Conservation (phyloP, 108 stramenopile genomes). For the Pseudonitzschia multiseries region DNA sequence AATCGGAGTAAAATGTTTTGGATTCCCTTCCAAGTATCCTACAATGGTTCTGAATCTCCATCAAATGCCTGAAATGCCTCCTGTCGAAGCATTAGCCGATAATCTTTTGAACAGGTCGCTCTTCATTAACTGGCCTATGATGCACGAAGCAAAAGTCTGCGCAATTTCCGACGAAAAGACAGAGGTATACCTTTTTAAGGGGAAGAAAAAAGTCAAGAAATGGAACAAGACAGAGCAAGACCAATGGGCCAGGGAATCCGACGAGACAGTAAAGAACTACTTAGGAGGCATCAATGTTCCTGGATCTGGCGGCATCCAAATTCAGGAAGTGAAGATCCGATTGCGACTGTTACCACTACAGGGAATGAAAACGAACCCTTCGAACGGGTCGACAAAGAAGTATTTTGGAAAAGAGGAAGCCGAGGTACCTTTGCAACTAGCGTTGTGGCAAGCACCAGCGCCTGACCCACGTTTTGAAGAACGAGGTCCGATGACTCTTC, state of each 20-base stretch:
- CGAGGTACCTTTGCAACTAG: conserved; percentile 93
- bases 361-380: conserved; percentile 88
- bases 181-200: conserved; percentile 63
- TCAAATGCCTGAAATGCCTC: conserved; percentile 69
- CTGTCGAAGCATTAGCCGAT: conserved; percentile 62
- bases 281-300: conserved; percentile 70
- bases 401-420: conserved; percentile 92
- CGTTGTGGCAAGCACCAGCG: conserved; percentile 87
- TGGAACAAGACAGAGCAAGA: conserved; percentile 48
- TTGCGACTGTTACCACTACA: conserved; percentile 88
- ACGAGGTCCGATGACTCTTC: conserved; percentile 74
- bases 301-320: conserved; percentile 85
- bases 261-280: conserved; percentile 68
- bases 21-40: conserved; percentile 85
- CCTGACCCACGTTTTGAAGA: conserved; percentile 95
- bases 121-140: conserved; percentile 97
- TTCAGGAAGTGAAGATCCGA: conserved; percentile 85
- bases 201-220: conserved; percentile 50
- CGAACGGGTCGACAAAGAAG: conserved; percentile 87
- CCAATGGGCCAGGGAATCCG: conserved; percentile 70
- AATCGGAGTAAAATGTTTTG: conserved; percentile 86
- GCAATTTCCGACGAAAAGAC: conserved; percentile 76
- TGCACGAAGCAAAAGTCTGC: conserved; percentile 95
- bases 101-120: conserved; percentile 81
- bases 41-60: conserved; percentile 81